Base-by-base conservation (phyloP, 768 basidiomycete species). In the Pleurotus platypus region DNA sequence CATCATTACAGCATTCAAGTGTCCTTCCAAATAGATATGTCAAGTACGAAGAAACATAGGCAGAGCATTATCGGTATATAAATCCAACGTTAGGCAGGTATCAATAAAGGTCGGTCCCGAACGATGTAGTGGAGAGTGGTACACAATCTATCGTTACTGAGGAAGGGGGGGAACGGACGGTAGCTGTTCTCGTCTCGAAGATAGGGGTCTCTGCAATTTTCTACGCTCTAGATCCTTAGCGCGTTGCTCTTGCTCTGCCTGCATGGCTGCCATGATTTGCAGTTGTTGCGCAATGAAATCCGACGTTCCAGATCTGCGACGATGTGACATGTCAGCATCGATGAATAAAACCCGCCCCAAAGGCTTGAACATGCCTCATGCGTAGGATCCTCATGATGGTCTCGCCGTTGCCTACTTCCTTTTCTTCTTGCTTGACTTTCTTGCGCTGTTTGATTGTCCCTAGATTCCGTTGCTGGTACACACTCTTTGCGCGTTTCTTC, bases 391-490 rank as follows among this genome's bases (percentile, higher is more conserved):
- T 79, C 78, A 99, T 84, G 58, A 98, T 97, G 38, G 89, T 93
- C 73, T 98, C 94, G 51, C 90, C 92, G 57, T 86, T 86, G 11
- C 85, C 82, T 2, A 81, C 79, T 57, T 90, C 87, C 58, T 88
- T 85, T 70, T 92, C 83, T 63, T 92, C 78, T 67, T 85, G 82
- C 78, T 95, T 94, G 76, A 96, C 92, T 70, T 85, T 85, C 80
- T 98, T 98, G 61, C 93, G 83, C 64, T 94, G 86, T 70, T 88
- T 88, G 69, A 99, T 98, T 5, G 97, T 99, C 9, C 96, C 96
- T 5, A 98, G 82, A 69, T 98, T 99, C 49, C 94, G 85, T 65
- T 96, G 94, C 11, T 86, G 78, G 61, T 93, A 91, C 16, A 99
- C 90, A 59, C 92, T 93, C 81, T 98, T 98, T 2, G 86, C 89